Evolutionary conservation across 2,329 filamentous ascomycete genomes (phyloP), one percentile per base, ranked within the genome.

Genomic region (Aureobasidium uvarum): DNA sequence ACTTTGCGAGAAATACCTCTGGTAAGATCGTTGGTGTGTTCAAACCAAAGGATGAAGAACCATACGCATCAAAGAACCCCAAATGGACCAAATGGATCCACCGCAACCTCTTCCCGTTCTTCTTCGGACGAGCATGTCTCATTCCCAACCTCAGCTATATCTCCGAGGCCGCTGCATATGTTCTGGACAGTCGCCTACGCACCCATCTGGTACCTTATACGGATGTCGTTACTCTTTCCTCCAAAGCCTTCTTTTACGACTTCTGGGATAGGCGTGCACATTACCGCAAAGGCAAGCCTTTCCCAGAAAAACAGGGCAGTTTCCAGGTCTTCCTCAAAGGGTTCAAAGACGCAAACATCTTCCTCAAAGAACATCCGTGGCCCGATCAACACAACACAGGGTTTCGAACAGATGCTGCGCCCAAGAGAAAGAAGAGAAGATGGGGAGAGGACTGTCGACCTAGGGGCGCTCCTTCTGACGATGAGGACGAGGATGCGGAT

Each of bases 51-150:
- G 95, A 99, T 72, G 95, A 99, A 79, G 96, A 99, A 77, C 95
- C 95, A 0, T 99, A 97, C 74, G 95, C 95, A 1, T 95, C 91
- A 38, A 90, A 92, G 71, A 99, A 99, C 74, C 95, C 95, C 6
- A 99, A 99, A 77, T 98, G 94, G 94, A 98, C 96, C 71, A 99
- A 99, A 79, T 99, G 95, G 95, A 93, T 99, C 80, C 95, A 99
- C 77, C 85, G 95, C 69, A 99, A 99, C 76, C 76, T 99, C 69
- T 98, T 99, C 71, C 95, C 95, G 10, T 99, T 96, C 79, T 97
- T 91, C 77, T 99, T 99, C 73, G 95, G 95, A 20, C 84, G 95
- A 73, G 93, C 94, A 52, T 98, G 92, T 70, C 85, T 99, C 63
- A 99, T 99, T 75, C 95, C 95, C 65, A 99, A 99, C 73, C 83